Base-by-base conservation (phyloP, 768 basidiomycete genomes). In the Albatrellus ellisii region DNA sequence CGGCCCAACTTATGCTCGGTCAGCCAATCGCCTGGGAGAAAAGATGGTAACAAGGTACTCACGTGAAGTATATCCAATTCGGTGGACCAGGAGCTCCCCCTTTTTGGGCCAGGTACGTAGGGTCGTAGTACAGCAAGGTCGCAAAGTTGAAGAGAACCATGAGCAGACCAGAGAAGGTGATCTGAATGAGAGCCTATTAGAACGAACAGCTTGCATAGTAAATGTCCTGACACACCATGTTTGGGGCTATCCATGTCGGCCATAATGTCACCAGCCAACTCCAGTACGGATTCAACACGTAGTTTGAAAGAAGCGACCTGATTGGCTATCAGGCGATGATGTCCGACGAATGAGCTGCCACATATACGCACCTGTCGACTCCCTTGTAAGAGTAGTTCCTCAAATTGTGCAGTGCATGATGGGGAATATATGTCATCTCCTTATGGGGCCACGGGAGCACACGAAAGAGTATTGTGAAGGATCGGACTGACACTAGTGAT, bases 41-140 rank as follows among this genome's bases (percentile, higher is more conserved):
- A 20, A 27, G 18, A 10, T 20, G 24, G 24, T 1, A 3, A 18
- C 6, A 27, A 25, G 6, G 18, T 29, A 65, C 80, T 43, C 53
- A 87, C 83, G 88, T 88, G 55, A 84, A 83, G 59, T 92, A 98
- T 14, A 97, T 63, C 91, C 91, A 94, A 31, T 70, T 68, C 0
- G 91, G 90, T 2, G 77, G 77, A 1, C 73, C 73, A 6, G 54
- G 52, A 5, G 64, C 69, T 4, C 76, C 78, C 4, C 74, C 79
- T 44, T 77, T 75, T 43, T 83, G 73, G 8, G 75, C 69, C 35
- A 81, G 64, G 57, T 85, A 86, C 22, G 68, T 56, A 2, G 87
- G 86, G 60, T 98, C 91, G 55, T 80, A 90, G 54, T 80, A 79
- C 2, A 92, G 50, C 50, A 98, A 59, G 1, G 90, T 90, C 39